These are phyloP conservation scores for Boletus fagicola DNA, from an alignment of 768 basidiomycete genomes.

Conservation along the genomic window DNA sequence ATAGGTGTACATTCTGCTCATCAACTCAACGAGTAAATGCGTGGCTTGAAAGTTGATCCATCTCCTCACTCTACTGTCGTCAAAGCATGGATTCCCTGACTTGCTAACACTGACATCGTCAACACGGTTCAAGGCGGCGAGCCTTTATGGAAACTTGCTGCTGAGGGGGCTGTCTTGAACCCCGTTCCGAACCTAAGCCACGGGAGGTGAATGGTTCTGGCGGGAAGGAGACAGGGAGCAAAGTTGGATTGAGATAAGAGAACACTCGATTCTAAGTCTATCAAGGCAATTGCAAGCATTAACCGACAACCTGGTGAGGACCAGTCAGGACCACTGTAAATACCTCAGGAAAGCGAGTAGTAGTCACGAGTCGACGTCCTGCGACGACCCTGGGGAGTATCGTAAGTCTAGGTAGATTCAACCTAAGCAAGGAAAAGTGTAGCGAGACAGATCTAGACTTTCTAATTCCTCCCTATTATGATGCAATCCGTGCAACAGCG, in stretches of 20 bases:
- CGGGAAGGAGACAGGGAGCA: background rate
- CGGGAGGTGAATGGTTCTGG: no score
- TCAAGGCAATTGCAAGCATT: background rate
- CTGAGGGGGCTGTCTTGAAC: background rate
- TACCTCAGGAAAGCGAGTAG: background rate
- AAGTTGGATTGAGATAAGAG: background rate
- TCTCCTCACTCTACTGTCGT: no score
- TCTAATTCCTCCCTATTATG: background rate
- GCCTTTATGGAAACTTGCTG: background rate
- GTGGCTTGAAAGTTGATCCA: background rate
- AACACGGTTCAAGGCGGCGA: background rate
- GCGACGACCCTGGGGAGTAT: background rate
- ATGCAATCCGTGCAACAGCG: no score
- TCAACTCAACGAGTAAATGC: background rate
- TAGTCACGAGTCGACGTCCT: background rate
- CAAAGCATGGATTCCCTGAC: no score
- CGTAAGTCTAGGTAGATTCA: background rate
- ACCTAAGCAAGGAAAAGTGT: background rate
- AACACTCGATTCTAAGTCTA: background rate
- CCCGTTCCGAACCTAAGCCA: background rate
- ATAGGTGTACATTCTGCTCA: background rate
- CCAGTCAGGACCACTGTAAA: no score
- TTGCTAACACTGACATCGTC: background rate
- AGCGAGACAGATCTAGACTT: background rate
- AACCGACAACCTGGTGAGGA: no score